Percentiles rank a stretch among this genome's conserved stretches.
phyloP scores from a whole-genome alignment of 129 eudicot species.

The Tagetes erecta region DNA sequence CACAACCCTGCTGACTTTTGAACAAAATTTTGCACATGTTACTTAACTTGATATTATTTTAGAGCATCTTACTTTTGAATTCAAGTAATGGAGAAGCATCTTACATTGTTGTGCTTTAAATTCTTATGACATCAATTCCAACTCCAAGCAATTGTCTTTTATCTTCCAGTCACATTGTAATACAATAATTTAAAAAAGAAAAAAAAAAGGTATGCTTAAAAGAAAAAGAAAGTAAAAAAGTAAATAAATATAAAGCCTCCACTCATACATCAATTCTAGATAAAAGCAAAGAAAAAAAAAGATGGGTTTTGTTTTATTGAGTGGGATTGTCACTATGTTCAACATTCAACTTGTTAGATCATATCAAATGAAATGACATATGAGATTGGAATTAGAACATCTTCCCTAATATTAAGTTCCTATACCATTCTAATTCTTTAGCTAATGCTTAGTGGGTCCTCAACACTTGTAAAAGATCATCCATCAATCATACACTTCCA shows the following conservation, averaged over 20 bases:
- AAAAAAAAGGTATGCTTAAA: neutral
- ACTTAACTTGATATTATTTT: constrained; percentile 10
- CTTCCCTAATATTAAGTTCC: constrained; percentile 31
- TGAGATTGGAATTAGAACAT: constrained; percentile 31
- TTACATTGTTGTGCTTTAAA: constrained; percentile 5
- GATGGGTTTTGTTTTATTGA: constrained; percentile 39
- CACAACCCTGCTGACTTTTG: too few species aligned
- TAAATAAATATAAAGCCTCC: constrained; percentile 5
- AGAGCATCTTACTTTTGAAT: constrained; percentile 21
- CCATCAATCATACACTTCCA: constrained; percentile 39
- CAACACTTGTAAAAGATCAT: constrained; percentile 36
- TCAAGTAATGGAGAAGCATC: constrained; percentile 22
- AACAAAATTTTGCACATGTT: constrained; percentile 17
- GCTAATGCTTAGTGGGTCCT: constrained; percentile 66
- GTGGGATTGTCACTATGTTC: constrained; percentile 37
- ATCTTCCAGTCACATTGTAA: neutral
- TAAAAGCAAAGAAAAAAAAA: neutral
- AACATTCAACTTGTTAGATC: constrained; percentile 32
- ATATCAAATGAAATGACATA: constrained; percentile 30
- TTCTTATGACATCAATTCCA: neutral
- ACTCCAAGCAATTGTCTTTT: neutral
- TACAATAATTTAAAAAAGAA: neutral
- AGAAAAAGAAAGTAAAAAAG: neutral
- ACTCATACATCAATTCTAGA: neutral
- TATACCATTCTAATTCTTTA: constrained; percentile 30